Evolutionary conservation across 2,329 filamentous ascomycete genomes (phyloP), one percentile per base, ranked within the genome.

Genomic region (Ceratocystis harringtonii): DNA sequence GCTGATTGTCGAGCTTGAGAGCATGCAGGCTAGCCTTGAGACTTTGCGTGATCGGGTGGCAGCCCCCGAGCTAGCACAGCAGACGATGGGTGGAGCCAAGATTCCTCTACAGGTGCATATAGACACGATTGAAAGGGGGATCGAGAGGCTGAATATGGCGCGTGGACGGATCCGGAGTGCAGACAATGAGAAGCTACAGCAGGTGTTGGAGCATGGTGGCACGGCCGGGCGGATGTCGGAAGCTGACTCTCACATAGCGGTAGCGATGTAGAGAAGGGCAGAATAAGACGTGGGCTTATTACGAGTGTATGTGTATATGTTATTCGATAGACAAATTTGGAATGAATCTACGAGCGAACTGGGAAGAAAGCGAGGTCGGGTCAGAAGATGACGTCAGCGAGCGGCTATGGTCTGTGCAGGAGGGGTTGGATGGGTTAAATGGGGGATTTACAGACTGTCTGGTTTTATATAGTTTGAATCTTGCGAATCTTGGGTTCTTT

Each of bases 31-130:
- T 1, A 84, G 84, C 57, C 76, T 95, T 12, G 84, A 86, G 69
- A 87, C 90, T 70, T 73, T 95, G 69, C 78, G 87, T 25, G 87
- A 90, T 67, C 78, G 86, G 5, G 86, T 92, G 8, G 84, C 83
- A 0, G 80, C 82, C 65, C 87, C 89, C 0, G 85, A 84, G 69
- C 73, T 87, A 8, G 70, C 85, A 10, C 80, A 79, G 1, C 79
- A 78, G 30, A 76, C 76, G 6, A n/a, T 41, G 15, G 57, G 57
- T 2, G 76, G 78, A 32, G 30, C 57, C 5, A 36, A 36, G 3
- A 78, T 90, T 8, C 87, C 88, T 2, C 76, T 94, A 3, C 80
- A 81, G 62, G 85, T 90, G 52, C 88, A 94, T 71, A 85, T 94
- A 50, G 84, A 90, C 69, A 85, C 84, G 65, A 90, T 94, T 68